Conservation (phyloP, 2,329 filamentous ascomycete species). For the Phyllosticta paracitricarpa region DNA sequence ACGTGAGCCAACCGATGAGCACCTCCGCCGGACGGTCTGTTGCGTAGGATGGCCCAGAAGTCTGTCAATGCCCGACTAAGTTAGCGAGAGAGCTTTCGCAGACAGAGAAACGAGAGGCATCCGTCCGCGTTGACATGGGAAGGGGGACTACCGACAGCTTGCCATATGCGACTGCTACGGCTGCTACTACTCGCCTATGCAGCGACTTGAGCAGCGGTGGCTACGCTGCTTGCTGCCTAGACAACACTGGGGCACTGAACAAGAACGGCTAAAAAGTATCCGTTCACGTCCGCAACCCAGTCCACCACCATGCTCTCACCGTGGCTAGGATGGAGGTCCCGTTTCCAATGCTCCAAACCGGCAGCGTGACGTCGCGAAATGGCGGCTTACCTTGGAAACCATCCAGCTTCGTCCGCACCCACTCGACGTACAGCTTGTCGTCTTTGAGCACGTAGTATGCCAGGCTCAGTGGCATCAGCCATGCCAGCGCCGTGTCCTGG, state of each 20-base stretch:
- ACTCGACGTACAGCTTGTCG: slow-evolving; percentile 7
- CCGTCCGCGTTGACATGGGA: neutral
- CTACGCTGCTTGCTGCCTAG: neutral
- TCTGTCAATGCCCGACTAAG: neutral
- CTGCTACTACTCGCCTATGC: neutral
- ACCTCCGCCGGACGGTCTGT: neutral
- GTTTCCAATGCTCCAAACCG: neutral
- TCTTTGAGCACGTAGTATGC: slow-evolving; percentile 12
- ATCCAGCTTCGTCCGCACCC: slow-evolving; percentile 12
- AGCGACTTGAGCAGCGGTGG: neutral
- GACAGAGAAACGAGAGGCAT: neutral
- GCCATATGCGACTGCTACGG: neutral
- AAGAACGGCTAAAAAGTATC: too few species aligned
- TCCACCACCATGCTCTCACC: neutral
- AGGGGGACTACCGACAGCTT: neutral
- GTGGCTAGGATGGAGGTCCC: neutral
- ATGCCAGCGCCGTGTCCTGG: slow-evolving; percentile 10
- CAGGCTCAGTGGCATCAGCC: slow-evolving; percentile 14
- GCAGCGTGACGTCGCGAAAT: neutral
- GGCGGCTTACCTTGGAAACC: slow-evolving; percentile 8
- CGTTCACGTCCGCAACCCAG: neutral
- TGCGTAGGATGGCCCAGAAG: neutral
- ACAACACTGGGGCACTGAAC: neutral
- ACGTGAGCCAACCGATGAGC: neutral
- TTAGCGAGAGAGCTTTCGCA: neutral